Percentiles rank a stretch among this genome's conserved stretches.
Evolutionary conservation across 2,329 filamentous ascomycete genomes (phyloP).

Genomic region (Sporothrix dimorphospora): DNA sequence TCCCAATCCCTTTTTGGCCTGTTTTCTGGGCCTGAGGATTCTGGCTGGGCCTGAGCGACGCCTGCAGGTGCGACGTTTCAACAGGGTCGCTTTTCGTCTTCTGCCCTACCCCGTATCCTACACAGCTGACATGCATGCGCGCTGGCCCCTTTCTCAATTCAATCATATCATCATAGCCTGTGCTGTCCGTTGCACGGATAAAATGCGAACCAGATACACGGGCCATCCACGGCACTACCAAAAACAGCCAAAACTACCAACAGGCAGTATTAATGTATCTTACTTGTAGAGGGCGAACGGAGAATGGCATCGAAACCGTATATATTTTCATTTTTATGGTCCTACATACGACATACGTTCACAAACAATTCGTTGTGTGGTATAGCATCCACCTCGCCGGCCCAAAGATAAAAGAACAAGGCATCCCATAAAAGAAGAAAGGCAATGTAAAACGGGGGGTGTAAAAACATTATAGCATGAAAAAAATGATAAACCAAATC

Average conservation of each 20-base stretch:
- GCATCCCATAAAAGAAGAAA: neutral
- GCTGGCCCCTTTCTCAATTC: neutral
- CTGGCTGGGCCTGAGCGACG: conserved; percentile 9
- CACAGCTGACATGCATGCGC: too few species aligned
- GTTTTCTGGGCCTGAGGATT: neutral
- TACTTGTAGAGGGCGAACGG: neutral
- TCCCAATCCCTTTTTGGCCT: neutral
- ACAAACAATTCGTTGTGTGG: conserved; percentile 13
- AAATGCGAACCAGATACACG: conserved; percentile 16
- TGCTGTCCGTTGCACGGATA: conserved; percentile 18
- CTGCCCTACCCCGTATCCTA: neutral
- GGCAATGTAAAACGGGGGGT: neutral
- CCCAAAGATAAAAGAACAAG: conserved; percentile 29
- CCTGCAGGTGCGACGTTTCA: conserved; percentile 25
- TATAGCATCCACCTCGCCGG: conserved; percentile 19
- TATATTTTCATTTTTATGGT: conserved; percentile 10
- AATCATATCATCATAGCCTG: conserved; percentile 14
- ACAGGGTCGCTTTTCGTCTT: neutral
- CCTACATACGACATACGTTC: conserved; percentile 22
- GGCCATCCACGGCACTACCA: neutral
- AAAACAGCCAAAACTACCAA: neutral
- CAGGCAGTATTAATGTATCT: neutral
- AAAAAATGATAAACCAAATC: neutral
- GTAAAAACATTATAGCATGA: neutral
- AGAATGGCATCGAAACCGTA: neutral